These are phyloP conservation scores for Botryobasidium botryosum DNA, from an alignment of 768 basidiomycete genomes.

Conservation along the genomic window DNA sequence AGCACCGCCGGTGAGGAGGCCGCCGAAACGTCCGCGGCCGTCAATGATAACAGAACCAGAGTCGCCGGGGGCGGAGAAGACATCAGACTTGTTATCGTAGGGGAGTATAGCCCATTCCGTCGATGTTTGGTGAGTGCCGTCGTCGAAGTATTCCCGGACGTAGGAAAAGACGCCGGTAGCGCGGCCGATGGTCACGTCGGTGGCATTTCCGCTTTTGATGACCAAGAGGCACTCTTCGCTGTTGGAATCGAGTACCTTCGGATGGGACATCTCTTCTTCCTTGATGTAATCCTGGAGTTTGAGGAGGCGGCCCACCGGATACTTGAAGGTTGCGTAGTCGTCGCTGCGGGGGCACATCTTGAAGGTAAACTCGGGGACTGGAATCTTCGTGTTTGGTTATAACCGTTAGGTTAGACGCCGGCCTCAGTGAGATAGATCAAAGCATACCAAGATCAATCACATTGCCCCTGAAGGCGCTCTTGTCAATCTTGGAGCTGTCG, in stretches of 20 bases:
- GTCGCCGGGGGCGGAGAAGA: constrained; percentile 15
- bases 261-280: constrained; percentile 16
- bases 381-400: constrained; percentile 19
- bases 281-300: constrained; percentile 16
- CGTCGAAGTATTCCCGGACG: neutral
- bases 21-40: constrained; percentile 18
- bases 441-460: constrained; percentile 18
- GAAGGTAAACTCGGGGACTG: constrained; percentile 13
- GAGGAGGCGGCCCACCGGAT: constrained; percentile 21
- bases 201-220: constrained; percentile 23
- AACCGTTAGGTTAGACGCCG: constrained; percentile 13
- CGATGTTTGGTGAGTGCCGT: constrained; percentile 12
- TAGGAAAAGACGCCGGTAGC: constrained; percentile 18
- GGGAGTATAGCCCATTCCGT: constrained; percentile 16
- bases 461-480: constrained; percentile 10
- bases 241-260: constrained; percentile 19
- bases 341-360: constrained; percentile 17
- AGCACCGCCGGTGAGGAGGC: constrained; percentile 19
- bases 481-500: constrained; percentile 10
- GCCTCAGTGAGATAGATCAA: constrained; percentile 5
- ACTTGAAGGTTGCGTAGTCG: constrained; percentile 15
- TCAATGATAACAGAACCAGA: constrained; percentile 20
- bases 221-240: constrained; percentile 21
- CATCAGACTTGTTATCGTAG: neutral
- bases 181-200: constrained; percentile 25